Conservation (phyloP, 768 basidiomycete species). For the Cytidiella melzeri region DNA sequence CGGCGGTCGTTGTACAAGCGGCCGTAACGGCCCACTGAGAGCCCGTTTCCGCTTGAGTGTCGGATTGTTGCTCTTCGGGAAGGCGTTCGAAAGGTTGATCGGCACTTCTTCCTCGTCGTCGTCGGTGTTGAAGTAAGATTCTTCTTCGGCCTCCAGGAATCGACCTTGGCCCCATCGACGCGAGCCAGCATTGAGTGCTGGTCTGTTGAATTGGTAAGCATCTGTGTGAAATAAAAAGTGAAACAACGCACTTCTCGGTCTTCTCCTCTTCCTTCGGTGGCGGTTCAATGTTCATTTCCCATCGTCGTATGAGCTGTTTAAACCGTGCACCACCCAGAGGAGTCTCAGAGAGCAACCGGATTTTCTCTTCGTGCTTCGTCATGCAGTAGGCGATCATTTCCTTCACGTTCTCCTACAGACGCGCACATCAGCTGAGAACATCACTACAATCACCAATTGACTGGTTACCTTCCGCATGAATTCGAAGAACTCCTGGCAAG, state of each 20-base stretch:
- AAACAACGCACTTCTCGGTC: slow-evolving; percentile 18
- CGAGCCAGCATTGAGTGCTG: slow-evolving; percentile 10
- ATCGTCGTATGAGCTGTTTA: slow-evolving; percentile 64
- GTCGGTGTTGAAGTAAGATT: slow-evolving; percentile 89
- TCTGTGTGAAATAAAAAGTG: background rate
- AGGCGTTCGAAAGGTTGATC: slow-evolving; percentile 22
- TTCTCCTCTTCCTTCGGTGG: slow-evolving; percentile 48
- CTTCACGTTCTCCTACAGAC: slow-evolving; percentile 78
- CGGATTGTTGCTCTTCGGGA: slow-evolving; percentile 9
- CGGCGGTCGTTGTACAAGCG: slow-evolving; percentile 14
- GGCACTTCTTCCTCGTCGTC: slow-evolving; percentile 49
- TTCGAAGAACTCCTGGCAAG: slow-evolving; percentile 95
- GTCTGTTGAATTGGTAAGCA: slow-evolving; percentile 5
- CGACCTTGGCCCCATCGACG: slow-evolving; percentile 35
- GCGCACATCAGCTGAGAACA: slow-evolving; percentile 1
- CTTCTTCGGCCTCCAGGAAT: slow-evolving; percentile 70
- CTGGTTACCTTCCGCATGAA: slow-evolving; percentile 72
- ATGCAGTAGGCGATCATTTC: slow-evolving; percentile 80
- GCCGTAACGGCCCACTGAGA: slow-evolving; percentile 13
- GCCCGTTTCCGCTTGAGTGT: slow-evolving; percentile 47
- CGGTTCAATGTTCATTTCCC: slow-evolving; percentile 91
- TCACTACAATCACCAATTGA: background rate
- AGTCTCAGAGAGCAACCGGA: slow-evolving; percentile 58
- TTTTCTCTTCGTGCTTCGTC: slow-evolving; percentile 60
- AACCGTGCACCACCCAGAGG: slow-evolving; percentile 64